A percentile compares a stretch with the other conserved stretches of the same genome.
phyloP scores from a whole-genome alignment of 495 filamentous ascomycete species.

The Podospora tetraspora region DNA sequence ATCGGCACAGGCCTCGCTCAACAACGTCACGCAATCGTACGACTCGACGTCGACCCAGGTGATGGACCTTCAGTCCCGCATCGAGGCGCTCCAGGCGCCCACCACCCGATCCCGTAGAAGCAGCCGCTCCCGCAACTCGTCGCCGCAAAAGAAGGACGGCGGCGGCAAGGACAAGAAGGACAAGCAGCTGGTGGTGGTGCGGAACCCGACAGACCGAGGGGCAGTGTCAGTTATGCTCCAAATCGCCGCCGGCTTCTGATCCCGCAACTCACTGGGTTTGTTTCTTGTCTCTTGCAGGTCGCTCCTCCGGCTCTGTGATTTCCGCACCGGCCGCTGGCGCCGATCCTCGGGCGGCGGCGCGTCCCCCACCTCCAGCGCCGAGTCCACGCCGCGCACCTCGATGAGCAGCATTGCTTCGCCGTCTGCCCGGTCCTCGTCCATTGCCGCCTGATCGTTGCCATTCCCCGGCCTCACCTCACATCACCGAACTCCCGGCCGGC shows the following conservation, averaged over 20 bases:
- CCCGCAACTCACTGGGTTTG: not conserved
- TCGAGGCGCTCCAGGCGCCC: constrained; percentile 18
- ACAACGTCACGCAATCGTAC: constrained; percentile 22
- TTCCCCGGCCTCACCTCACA: not conserved
- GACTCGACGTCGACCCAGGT: constrained; percentile 19
- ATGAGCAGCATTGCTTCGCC: constrained; percentile 1
- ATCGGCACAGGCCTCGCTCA: constrained; percentile 16
- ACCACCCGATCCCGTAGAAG: constrained; percentile 14
- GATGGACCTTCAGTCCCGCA: constrained; percentile 21
- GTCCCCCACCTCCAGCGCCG: not conserved
- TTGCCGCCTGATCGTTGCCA: not conserved
- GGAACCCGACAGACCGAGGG: constrained; percentile 30
- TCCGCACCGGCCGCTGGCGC: constrained; percentile 6
- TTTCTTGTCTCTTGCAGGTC: constrained; percentile 10
- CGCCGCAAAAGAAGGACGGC: constrained; percentile 30
- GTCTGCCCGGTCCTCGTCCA: not conserved
- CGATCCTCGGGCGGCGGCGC: not conserved
- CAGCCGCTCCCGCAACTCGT: constrained; percentile 27
- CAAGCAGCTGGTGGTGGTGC: constrained; percentile 32
- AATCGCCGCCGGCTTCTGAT: constrained; percentile 26
- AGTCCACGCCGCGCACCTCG: constrained; percentile 9
- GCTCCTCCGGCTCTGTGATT: constrained; percentile 11
- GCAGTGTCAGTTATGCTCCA: constrained; percentile 35
- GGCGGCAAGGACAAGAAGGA: constrained; percentile 25
- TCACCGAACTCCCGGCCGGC: not conserved